phyloP scores from a whole-genome alignment of 371 early-diverging fungal species.

The Apophysomyces ossiformis region DNA sequence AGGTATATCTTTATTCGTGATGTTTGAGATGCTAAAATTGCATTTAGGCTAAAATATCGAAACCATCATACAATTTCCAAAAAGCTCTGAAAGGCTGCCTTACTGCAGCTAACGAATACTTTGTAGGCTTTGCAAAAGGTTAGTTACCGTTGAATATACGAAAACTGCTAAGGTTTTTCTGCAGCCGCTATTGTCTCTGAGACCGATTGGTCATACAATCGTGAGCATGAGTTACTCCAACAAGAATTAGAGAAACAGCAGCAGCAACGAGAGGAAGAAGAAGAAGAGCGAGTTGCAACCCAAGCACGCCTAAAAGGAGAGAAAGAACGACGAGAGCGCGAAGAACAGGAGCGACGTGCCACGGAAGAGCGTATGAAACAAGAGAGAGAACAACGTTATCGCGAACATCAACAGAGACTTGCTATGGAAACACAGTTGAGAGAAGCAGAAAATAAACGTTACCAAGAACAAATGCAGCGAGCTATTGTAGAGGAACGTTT shows the following conservation, averaged over 20 bases:
- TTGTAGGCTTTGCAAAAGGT: conserved; percentile 41
- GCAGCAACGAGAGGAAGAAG: too few relatives aligned
- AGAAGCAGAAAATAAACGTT: too few relatives aligned
- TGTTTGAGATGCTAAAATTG: conserved; percentile 20
- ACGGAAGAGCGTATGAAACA: too few relatives aligned
- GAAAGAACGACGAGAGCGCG: too few relatives aligned
- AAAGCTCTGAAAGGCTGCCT: conserved; percentile 46
- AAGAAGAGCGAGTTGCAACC: too few relatives aligned
- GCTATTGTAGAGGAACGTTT: too few relatives aligned
- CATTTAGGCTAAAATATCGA: conserved; percentile 40
- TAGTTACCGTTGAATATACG: neutral
- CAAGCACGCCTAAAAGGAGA: too few relatives aligned
- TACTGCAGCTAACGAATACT: conserved; percentile 47
- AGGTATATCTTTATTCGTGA: conserved; percentile 14
- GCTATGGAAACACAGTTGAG: too few relatives aligned
- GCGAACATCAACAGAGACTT: too few relatives aligned
- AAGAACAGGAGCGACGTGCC: too few relatives aligned
- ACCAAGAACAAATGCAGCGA: too few relatives aligned
- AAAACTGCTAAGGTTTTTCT: neutral
- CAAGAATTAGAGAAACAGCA: conserved; percentile 49
- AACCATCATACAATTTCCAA: conserved; percentile 61
- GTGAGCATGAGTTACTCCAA: conserved; percentile 66
- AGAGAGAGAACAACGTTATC: too few relatives aligned
- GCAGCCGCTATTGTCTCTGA: conserved; percentile 59
- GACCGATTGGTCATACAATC: conserved; percentile 82